Base-by-base conservation (phyloP, 192 early-diverging fungal genomes). In the Cetraspora pellucida region DNA sequence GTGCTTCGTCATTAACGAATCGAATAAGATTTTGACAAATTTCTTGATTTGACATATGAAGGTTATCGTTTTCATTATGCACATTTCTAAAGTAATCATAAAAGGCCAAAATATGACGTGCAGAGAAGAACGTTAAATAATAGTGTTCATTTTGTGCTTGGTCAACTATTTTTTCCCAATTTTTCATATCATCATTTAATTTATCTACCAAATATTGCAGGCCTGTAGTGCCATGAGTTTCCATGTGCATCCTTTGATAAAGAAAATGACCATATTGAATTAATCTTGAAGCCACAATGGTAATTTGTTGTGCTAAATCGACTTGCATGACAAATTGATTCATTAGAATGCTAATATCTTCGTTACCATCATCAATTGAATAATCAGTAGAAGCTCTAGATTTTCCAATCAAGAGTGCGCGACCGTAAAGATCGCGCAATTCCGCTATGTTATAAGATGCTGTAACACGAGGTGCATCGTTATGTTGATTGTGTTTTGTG, bases 271-370 rank as follows among this genome's bases (percentile, higher is more conserved):
- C 50, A 3, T 4, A 19, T 13, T 52, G 50, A 19, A 52, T 52
- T 13, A 52, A 13, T 52, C 19, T 52, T 19, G 19, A 13, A 3
- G 16, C 50, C 2, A 52, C 50, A 52, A 47, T 58, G 43, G 4
- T 67, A 46, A 75, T 75, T 43, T 75, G 37, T 16, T 75, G 58
- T 17, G 45, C 74, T 21, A 21, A 28, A 43, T 75, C 74, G 11
- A 75, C 50, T 75, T 61, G 43, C 2, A 30, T 21, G 13, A 75
- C 74, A 59, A 75, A 75, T 30, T 25, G 21, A 57, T 58, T 66
- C 74, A 75, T 61, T 43, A 37, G 31, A 1, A 37, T 37, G 5
- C 31, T 37, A 5, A 47, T 52, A 16, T 49, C 31, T 60, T 63
- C 58, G 71, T n/a, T 16, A 61, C 3, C 30, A 19, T 47, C 45